These are phyloP conservation scores for Akanthomyces muscarius DNA, from an alignment of 2,329 filamentous ascomycete genomes.

Conservation along the genomic window DNA sequence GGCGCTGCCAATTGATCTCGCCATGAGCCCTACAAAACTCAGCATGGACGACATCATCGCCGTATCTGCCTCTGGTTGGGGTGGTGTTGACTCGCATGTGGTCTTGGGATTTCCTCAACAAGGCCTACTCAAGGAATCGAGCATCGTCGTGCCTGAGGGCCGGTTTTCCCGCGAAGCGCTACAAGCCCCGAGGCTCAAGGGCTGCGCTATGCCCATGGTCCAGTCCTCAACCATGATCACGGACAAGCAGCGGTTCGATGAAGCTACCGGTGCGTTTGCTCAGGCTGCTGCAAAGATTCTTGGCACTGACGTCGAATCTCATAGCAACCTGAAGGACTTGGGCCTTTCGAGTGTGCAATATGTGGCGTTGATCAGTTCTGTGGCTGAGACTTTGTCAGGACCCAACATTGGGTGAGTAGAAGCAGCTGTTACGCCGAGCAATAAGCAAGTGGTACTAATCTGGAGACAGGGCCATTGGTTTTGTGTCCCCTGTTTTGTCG, in stretches of 20 bases:
- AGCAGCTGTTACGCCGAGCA: no score
- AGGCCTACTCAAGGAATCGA: not conserved
- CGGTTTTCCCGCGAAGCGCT: not conserved
- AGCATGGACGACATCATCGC: conserved; percentile 11
- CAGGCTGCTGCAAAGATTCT: not conserved
- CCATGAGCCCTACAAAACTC: conserved; percentile 3
- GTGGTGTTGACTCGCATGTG: conserved; percentile 44
- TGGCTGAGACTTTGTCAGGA: not conserved
- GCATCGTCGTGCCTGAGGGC: not conserved
- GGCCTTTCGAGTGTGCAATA: not conserved
- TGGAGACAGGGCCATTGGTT: not conserved
- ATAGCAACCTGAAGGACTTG: not conserved
- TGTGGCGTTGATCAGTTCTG: not conserved
- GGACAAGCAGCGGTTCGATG: not conserved
- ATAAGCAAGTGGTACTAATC: not conserved
- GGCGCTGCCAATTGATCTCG: conserved; percentile 10
- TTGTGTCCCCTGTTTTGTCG: not conserved
- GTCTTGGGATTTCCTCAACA: conserved; percentile 36
- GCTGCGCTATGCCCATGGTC: not conserved
- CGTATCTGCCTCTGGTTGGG: conserved; percentile 41
- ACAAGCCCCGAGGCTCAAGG: not conserved
- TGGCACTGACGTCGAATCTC: not conserved
- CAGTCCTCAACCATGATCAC: not conserved
- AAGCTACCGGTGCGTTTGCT: not conserved
- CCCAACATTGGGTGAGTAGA: not conserved